A percentile compares a stretch with the other conserved stretches of the same genome.
phyloP scores from a whole-genome alignment of 257 asterid genomes.

The Petunia axillaris region DNA sequence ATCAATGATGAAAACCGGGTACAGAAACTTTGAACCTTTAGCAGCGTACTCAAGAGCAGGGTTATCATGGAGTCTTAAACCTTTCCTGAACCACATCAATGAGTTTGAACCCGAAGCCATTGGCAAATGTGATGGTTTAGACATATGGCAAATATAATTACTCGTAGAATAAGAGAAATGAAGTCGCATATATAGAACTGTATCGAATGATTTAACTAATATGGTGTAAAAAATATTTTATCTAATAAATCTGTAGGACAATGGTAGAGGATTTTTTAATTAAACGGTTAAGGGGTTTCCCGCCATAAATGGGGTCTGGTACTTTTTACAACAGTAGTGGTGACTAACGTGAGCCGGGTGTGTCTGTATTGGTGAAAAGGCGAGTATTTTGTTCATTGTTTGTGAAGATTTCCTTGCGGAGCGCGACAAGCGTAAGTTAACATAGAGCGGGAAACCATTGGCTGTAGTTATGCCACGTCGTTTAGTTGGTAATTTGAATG shows the following conservation, averaged over 20 bases:
- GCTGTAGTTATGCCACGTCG: slow-evolving; percentile 56
- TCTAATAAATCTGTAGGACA: background rate
- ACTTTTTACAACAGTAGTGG: background rate
- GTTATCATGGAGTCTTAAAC: slow-evolving; percentile 88
- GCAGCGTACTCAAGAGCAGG: slow-evolving; percentile 88
- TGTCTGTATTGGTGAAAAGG: slow-evolving; percentile 39
- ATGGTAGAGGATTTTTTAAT: slow-evolving; percentile 32
- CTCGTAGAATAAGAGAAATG: too few relatives aligned
- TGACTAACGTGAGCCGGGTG: slow-evolving; percentile 47
- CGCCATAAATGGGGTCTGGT: slow-evolving; percentile 42
- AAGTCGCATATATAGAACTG: too few relatives aligned
- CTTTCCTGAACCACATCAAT: slow-evolving; percentile 87
- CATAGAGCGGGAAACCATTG: slow-evolving; percentile 26
- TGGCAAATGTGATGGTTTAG: background rate
- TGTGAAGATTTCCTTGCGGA: background rate
- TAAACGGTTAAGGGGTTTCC: slow-evolving; percentile 58
- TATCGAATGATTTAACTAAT: too few relatives aligned
- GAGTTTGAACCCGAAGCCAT: slow-evolving; percentile 68
- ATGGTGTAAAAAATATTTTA: too few relatives aligned
- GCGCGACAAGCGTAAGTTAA: slow-evolving; percentile 35
- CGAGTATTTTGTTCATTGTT: slow-evolving; percentile 24
- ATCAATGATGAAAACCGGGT: slow-evolving; percentile 91
- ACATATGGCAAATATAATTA: background rate
- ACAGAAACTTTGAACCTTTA: slow-evolving; percentile 50
- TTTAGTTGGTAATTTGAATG: background rate